Evolutionary conservation across 2,329 filamentous ascomycete species (phyloP).

Genomic region (Pyricularia pennisetigena): DNA sequence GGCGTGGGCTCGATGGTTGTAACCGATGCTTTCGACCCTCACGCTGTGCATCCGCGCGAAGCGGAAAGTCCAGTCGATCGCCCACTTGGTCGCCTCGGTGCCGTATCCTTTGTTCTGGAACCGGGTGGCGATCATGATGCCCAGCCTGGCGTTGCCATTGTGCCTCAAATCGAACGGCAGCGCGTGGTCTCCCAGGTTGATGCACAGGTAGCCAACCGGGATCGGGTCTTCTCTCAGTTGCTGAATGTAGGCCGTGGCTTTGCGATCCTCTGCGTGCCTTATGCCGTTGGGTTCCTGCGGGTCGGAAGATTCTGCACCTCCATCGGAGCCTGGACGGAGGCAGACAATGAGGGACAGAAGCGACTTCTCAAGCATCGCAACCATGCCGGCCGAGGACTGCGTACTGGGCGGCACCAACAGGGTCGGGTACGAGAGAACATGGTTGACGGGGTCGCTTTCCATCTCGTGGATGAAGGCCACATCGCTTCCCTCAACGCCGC

Average conservation of each 20-base stretch:
- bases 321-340: conserved; percentile 13
- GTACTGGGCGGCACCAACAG: conserved; percentile 10
- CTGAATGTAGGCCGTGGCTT: neutral
- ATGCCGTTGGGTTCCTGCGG: neutral
- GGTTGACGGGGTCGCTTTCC: conserved; percentile 18
- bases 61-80: conserved; percentile 33
- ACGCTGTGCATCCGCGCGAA: conserved; percentile 33
- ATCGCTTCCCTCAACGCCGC: conserved; percentile 22
- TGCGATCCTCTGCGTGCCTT: neutral
- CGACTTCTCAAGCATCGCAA: conserved; percentile 11
- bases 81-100: conserved; percentile 34
- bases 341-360: conserved; percentile 28
- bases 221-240: conserved; percentile 6
- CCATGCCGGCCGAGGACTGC: conserved; percentile 13
- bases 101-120: conserved; percentile 33
- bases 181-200: neutral
- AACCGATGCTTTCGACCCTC: conserved; percentile 26
- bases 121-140: conserved; percentile 21
- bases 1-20: conserved; percentile 28
- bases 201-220: conserved; percentile 9
- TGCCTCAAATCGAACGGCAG: neutral
- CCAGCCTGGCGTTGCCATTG: conserved; percentile 15
- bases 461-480: conserved; percentile 18
- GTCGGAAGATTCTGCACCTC: neutral
- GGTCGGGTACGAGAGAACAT: neutral